phyloP scores from a whole-genome alignment of 352 stramenopile species.

The Poterioochromonas sp. region DNA sequence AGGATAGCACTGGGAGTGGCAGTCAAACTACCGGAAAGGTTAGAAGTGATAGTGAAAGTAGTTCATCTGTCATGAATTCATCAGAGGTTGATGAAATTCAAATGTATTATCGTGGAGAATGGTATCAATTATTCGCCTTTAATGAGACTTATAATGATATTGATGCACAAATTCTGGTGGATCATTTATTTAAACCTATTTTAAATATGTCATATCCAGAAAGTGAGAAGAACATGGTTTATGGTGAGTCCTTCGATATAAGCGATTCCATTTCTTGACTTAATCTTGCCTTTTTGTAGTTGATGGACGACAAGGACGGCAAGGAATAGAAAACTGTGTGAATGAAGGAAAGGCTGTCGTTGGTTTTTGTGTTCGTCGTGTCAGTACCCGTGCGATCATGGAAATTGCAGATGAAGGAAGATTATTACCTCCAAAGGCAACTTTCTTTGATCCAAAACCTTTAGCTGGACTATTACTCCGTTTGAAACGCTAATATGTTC shows the following conservation, averaged over 20 bases:
- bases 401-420: neutral
- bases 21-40: too few species aligned
- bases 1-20: too few species aligned
- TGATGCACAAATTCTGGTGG: neutral
- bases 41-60: too few species aligned
- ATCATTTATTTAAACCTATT: neutral
- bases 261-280: neutral
- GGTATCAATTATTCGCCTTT: too few species aligned
- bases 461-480: neutral
- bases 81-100: too few species aligned
- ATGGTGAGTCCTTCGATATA: neutral
- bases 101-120: too few species aligned
- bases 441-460: neutral
- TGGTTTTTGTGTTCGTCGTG: neutral
- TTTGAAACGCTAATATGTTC: neutral
- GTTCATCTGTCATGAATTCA: too few species aligned
- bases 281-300: neutral
- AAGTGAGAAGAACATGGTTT: neutral
- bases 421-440: neutral
- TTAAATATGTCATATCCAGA: neutral
- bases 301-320: neutral
- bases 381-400: neutral
- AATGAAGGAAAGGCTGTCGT: neutral
- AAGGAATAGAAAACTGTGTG: neutral
- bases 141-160: too few species aligned